Base-by-base conservation (phyloP, 1,284 basidiomycete species). In the Testicularia cyperi region DNA sequence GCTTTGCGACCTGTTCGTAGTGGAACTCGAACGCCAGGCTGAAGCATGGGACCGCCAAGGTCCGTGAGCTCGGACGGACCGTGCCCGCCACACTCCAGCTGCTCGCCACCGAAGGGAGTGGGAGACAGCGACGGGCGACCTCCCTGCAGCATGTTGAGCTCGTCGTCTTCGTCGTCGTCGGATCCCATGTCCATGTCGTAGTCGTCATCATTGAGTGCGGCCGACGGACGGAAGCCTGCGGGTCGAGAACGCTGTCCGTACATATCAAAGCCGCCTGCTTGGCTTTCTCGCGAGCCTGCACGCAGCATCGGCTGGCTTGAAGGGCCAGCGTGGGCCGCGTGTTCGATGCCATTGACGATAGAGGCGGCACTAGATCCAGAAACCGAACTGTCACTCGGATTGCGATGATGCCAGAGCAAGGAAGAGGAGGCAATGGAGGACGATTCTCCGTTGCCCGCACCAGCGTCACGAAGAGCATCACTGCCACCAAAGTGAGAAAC, bases 171-270 rank as follows among this genome's bases (percentile, higher is more conserved):
- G 15, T 63, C 47, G 4, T 8, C 31, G 20, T 68, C 65, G 23
- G 60, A 52, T 20, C 61, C 58, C 16, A 63, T 25, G 30, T 64
- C 61, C 52, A 64, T 57, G n/a, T 58, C 62, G 21, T 53, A 47
- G 4, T 56, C 44, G 20, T 29, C 22, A 16, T 23, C 29, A n/a
- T 14, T 18, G 10, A 26, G 28, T n/a, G 18, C 16, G 12, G 18
- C 24, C 9, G 32, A 20, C 10, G 30, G 30, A 36, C 10, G 34
- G 20, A 36, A 36, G 14, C 8, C 30, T 18, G 30, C 10, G 10
- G 16, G 16, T 19, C 16, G 10, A 9, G 16, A 14, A 8, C 12
- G 18, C 18, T 16, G 12, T 32, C 30, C 18, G 13, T 9, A 32
- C 13, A 13, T 8, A 16, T 32, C 16, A 16, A 43, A 30, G 24